phyloP scores from a whole-genome alignment of 192 early-diverging fungal genomes.

The Backusella morwellensis region DNA sequence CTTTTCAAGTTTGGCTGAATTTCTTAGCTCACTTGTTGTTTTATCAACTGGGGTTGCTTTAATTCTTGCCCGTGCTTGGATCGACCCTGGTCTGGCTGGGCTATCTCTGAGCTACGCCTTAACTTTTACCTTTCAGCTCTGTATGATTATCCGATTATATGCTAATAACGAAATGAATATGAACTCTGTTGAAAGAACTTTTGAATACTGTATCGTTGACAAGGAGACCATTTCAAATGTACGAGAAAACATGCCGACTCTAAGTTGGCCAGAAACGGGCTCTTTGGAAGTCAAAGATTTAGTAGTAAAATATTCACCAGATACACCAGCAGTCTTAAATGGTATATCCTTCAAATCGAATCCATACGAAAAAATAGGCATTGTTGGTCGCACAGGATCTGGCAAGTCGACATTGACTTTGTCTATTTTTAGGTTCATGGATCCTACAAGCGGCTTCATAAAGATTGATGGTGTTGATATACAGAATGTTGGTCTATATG shows the following conservation, averaged over 20 bases:
- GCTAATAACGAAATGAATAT: constrained; percentile 82
- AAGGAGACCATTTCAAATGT: constrained; percentile 59
- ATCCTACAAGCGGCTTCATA: constrained; percentile 41
- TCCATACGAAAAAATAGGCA: constrained; percentile 44
- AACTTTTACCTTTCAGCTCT: constrained; percentile 72
- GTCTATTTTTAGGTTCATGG: constrained; percentile 50
- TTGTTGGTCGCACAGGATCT: constrained; percentile 53
- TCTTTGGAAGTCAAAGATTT: constrained; percentile 32
- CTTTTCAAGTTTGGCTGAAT: constrained; percentile 77
- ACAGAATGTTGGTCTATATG: constrained; percentile 57
- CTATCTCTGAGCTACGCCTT: constrained; percentile 80
- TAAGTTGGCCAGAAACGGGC: constrained; percentile 35
- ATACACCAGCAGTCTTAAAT: constrained; percentile 43
- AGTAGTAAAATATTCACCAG: constrained; percentile 37
- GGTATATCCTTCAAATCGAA: constrained; percentile 38
- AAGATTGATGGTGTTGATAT: constrained; percentile 77
- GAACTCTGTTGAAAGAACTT: constrained; percentile 84
- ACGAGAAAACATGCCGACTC: background rate
- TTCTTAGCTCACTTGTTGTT: constrained; percentile 67
- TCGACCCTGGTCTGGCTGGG: constrained; percentile 85
- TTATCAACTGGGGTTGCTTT: constrained; percentile 67
- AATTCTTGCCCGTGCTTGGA: constrained; percentile 36
- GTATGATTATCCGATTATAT: constrained; percentile 79
- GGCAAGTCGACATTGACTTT: constrained; percentile 48
- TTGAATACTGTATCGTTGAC: constrained; percentile 77